Evolutionary conservation across 495 filamentous ascomycete genomes (phyloP).

Genomic region (Trichoderma asperelloides): DNA sequence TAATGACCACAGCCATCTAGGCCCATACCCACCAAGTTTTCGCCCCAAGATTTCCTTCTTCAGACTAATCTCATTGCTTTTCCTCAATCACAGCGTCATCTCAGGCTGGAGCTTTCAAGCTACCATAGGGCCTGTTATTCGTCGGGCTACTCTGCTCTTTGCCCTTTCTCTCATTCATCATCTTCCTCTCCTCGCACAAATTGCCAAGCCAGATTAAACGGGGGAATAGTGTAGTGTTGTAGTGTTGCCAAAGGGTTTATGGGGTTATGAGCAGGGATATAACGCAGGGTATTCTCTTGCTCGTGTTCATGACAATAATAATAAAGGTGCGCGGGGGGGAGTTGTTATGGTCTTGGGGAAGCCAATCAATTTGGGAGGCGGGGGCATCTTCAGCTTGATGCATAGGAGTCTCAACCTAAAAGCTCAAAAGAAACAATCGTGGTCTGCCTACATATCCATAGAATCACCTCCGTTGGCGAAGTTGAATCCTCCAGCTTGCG

Average conservation of each 20-base stretch:
- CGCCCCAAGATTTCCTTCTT: neutral
- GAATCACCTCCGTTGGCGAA: constrained; percentile 84
- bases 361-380: neutral
- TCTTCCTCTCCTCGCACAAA: constrained; percentile 19
- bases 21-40: neutral
- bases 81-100: neutral
- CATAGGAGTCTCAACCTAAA: neutral
- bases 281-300: neutral
- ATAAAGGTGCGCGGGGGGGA: neutral
- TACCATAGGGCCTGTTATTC: constrained; percentile 31
- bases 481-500: constrained; percentile 78
- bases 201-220: constrained; percentile 33
- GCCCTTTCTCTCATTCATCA: constrained; percentile 17
- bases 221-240: constrained; percentile 22
- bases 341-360: constrained; percentile 2
- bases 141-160: constrained; percentile 4
- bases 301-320: constrained; percentile 9
- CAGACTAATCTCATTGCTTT: constrained; percentile 11
- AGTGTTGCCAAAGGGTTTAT: constrained; percentile 17
- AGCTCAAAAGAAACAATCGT: neutral
- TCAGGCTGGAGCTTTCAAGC: constrained; percentile 46
- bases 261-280: constrained; percentile 10
- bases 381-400: neutral
- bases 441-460: constrained; percentile 86
- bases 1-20: neutral